Base-by-base conservation (phyloP, 768 basidiomycete genomes). In the Hygrophorus pudorinus region DNA sequence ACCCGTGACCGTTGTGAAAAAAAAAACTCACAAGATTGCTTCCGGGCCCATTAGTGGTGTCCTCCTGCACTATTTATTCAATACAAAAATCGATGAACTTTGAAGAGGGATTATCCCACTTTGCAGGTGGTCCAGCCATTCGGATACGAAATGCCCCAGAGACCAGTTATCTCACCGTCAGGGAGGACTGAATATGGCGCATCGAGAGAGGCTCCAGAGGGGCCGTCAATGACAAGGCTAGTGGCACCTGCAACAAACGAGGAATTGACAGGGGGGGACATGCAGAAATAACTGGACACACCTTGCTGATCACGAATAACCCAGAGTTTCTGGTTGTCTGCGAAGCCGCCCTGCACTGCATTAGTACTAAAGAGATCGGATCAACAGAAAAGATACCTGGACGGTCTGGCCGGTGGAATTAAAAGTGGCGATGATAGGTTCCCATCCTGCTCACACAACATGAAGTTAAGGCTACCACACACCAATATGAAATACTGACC, bases 251-350 rank as follows among this genome's bases (percentile, higher is more conserved):
- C 28, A 16, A 30, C n/a, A 29, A 14, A n/a, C 21, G 12, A 14
- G 13, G 40, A 29, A 16, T 9, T 29, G 27, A 12, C 20, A 28
- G 14, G 4, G 12, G 14, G 4, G 24, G 12, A 1, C 27, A 29
- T 10, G 27, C 28, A 20, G n/a, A 41, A 28, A 6, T 5, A 28
- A 28, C 31, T 28, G 28, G 12, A 16, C 27, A 16, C 4, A 41
- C 40, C 40, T 41, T 41, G 40, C 9, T 41, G 21, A 30, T 41
- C 40, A 14, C 40, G 40, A 30, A 41, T 41, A 16, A 30, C 14
- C 40, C 40, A 41, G 18, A 41, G n/a, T 14, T 16, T 29, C 14
- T 41, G 8, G 14, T 14, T 9, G 17, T 41, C 40, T 5, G 14
- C 40, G 27, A 16, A 16, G 2, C 40, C 40, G 5, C 40, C 40